Conservation (phyloP, 2,329 filamentous ascomycete species). For the Curvularia eragrostidis region DNA sequence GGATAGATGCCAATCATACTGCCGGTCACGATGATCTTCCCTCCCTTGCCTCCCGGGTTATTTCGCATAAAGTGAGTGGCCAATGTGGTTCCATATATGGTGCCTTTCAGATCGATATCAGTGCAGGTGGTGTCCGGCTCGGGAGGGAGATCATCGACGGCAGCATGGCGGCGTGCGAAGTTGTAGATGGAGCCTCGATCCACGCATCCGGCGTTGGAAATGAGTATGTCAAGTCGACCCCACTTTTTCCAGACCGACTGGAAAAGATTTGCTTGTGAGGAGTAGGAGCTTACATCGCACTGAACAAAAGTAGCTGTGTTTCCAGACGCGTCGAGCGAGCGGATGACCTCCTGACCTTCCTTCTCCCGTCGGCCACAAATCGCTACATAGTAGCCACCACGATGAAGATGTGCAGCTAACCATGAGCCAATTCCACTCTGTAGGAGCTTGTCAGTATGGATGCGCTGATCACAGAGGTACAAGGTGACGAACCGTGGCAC, state of each 20-base stretch:
- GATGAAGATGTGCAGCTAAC: slow-evolving; percentile 49
- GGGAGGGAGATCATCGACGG: slow-evolving; percentile 48
- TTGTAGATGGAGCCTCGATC: slow-evolving; percentile 57
- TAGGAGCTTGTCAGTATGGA: slow-evolving; percentile 6
- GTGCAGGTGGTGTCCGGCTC: slow-evolving; percentile 55
- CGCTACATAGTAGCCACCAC: slow-evolving; percentile 48
- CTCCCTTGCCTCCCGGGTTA: slow-evolving; percentile 52
- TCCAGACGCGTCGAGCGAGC: slow-evolving; percentile 24
- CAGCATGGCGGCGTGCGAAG: slow-evolving; percentile 36
- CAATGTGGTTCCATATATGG: slow-evolving; percentile 58
- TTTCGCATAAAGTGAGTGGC: slow-evolving; percentile 62
- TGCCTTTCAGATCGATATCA: slow-evolving; percentile 58
- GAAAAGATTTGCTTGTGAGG: slow-evolving; percentile 55
- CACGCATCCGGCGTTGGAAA: slow-evolving; percentile 60
- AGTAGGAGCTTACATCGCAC: slow-evolving; percentile 57
- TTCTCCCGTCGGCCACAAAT: slow-evolving; percentile 52
- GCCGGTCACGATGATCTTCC: slow-evolving; percentile 55
- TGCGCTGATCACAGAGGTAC: background rate
- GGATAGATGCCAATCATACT: slow-evolving; percentile 56
- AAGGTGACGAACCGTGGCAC: slow-evolving; percentile 48
- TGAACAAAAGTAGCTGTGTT: slow-evolving; percentile 53
- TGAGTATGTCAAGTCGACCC: slow-evolving; percentile 57
- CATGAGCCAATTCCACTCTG: slow-evolving; percentile 59
- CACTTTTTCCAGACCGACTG: slow-evolving; percentile 52
- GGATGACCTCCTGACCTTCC: slow-evolving; percentile 40